A percentile compares a stretch with the other conserved stretches of the same genome.
These are phyloP conservation scores for Allium fistulosum DNA, from an alignment of 106 monocot genomes.

Conservation along the genomic window DNA sequence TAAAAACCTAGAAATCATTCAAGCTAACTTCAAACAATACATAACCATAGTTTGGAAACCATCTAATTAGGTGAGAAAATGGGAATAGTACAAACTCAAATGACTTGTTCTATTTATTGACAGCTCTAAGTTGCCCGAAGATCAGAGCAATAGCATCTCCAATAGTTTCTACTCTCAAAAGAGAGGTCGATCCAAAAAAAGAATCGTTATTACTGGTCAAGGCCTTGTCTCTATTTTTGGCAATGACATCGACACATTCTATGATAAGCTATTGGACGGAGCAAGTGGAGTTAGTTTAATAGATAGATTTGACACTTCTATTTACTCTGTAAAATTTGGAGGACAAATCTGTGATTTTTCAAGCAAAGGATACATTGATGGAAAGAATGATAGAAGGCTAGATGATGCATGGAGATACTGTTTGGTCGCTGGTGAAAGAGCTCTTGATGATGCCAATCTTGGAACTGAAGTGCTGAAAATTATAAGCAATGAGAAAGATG, in stretches of 20 bases:
- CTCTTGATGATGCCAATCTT: conserved; percentile 54
- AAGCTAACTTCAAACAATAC: background rate
- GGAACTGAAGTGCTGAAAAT: conserved; percentile 11
- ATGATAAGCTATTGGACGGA: conserved; percentile 58
- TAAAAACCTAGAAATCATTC: no score
- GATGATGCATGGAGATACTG: conserved; percentile 68
- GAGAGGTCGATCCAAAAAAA: conserved; percentile 79
- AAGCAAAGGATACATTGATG: conserved; percentile 70
- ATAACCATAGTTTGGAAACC: background rate
- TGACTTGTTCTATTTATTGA: background rate
- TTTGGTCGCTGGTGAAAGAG: conserved; percentile 70
- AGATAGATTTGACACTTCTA: conserved; percentile 67
- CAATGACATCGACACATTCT: conserved; percentile 57
- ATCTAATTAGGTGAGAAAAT: background rate
- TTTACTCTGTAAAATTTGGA: conserved; percentile 57
- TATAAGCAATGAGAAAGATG: background rate
- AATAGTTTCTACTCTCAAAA: conserved; percentile 3
- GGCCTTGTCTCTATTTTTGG: conserved; percentile 84
- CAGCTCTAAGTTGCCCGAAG: conserved; percentile 7
- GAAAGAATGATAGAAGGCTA: conserved; percentile 68
- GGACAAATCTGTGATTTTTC: conserved; percentile 72
- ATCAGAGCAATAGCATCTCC: conserved; percentile 7
- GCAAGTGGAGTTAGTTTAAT: conserved; percentile 68
- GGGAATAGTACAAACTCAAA: background rate
- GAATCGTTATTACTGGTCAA: conserved; percentile 77